A percentile compares a stretch with the other conserved stretches of the same genome.
Evolutionary conservation across 2,329 filamentous ascomycete species (phyloP).

Genomic region (Anisogramma anomala): DNA sequence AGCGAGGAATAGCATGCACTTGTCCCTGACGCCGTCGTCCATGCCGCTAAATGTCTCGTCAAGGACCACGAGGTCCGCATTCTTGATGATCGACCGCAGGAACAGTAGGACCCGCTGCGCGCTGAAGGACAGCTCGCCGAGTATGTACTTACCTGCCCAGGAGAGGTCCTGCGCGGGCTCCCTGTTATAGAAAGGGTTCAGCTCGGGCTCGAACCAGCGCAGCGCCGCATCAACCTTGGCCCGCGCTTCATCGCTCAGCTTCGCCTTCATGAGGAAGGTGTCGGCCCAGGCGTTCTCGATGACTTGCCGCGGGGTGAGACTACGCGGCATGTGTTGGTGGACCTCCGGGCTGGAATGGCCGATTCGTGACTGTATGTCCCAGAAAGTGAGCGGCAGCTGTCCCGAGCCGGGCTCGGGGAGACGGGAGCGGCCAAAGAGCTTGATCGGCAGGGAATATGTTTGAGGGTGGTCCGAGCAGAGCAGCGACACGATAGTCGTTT

Average conservation of each 20-base stretch:
- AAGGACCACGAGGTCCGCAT: constrained; percentile 68
- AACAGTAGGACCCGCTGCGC: constrained; percentile 79
- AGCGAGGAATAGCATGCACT: constrained; percentile 71
- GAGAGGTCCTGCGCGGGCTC: constrained; percentile 24
- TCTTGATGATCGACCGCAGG: constrained; percentile 68
- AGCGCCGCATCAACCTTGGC: constrained; percentile 58
- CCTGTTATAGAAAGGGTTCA: constrained; percentile 43
- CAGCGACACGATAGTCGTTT: constrained; percentile 85
- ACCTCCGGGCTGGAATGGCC: constrained; percentile 92
- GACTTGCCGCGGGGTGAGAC: constrained; percentile 59
- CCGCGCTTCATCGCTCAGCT: constrained; percentile 44
- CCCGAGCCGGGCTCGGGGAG: constrained; percentile 59
- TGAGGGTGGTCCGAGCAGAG: constrained; percentile 95
- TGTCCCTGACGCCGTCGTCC: constrained; percentile 70
- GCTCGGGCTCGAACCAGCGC: constrained; percentile 64
- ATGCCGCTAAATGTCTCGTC: constrained; percentile 86
- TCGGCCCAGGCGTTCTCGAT: constrained; percentile 85
- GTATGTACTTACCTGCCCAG: constrained; percentile 59
- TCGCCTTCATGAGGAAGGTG: constrained; percentile 64
- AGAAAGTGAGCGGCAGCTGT: constrained; percentile 68
- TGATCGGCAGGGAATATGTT: constrained; percentile 78
- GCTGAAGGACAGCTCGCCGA: constrained; percentile 67
- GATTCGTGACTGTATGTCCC: constrained; percentile 81
- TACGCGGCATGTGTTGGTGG: constrained; percentile 79
- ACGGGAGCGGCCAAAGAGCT: constrained; percentile 71